phyloP scores from a whole-genome alignment of 371 early-diverging fungal genomes.

The Choanephora cucurbitarum region DNA sequence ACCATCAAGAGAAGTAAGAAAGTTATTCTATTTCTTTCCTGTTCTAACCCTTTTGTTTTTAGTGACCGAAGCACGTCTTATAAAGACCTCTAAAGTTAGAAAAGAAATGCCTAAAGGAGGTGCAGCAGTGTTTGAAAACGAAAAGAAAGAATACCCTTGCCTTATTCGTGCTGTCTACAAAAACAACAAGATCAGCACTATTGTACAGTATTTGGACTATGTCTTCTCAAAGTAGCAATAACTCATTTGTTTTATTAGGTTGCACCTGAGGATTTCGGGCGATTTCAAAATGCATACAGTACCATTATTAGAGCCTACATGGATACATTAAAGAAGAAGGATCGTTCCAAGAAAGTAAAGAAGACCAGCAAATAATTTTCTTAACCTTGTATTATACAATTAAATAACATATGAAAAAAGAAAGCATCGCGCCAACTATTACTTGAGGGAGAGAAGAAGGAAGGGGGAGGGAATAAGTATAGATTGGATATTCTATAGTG shows the following conservation, averaged over 20 bases:
- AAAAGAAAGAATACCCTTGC: conserved; percentile 37
- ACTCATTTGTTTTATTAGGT: conserved; percentile 28
- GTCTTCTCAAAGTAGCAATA: too few relatives aligned
- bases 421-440: too few relatives aligned
- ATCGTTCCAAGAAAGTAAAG: conserved; percentile 43
- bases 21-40: not conserved
- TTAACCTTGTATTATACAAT: too few relatives aligned
- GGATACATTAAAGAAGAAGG: conserved; percentile 54
- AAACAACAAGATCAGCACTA: conserved; percentile 45
- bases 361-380: conserved; percentile 21
- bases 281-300: conserved; percentile 45
- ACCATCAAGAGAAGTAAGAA: conserved; percentile 54
- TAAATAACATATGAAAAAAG: too few relatives aligned
- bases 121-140: conserved; percentile 17
- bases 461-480: too few relatives aligned
- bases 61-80: conserved; percentile 42
- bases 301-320: conserved; percentile 51
- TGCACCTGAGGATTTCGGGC: conserved; percentile 38
- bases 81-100: conserved; percentile 27
- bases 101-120: conserved; percentile 42
- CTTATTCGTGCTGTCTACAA: conserved; percentile 44
- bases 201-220: conserved; percentile 38
- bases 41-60: not conserved
- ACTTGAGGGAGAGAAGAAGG: too few relatives aligned
- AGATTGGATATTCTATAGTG: too few relatives aligned